Evolutionary conservation across 2,329 filamentous ascomycete species (phyloP).

Genomic region (Stromatinia cepivora): DNA sequence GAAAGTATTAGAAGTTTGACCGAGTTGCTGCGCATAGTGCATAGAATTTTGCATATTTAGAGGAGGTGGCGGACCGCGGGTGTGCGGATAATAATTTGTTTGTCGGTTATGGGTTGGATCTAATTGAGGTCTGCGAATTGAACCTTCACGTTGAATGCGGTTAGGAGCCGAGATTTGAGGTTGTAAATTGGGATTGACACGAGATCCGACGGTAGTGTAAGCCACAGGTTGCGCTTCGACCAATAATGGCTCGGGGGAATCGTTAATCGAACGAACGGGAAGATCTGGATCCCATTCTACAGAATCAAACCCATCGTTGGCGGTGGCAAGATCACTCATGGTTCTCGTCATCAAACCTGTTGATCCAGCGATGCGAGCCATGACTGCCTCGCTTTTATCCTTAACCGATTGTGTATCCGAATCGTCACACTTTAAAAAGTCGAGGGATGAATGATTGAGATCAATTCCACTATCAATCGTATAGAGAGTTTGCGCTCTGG

Average conservation of each 20-base stretch:
- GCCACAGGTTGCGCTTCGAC: constrained; percentile 37
- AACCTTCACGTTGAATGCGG: constrained; percentile 42
- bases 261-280: constrained; percentile 29
- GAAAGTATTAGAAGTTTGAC: constrained; percentile 25
- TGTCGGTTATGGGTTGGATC: constrained; percentile 31
- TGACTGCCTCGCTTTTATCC: constrained; percentile 21
- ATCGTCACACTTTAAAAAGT: constrained; percentile 12
- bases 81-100: constrained; percentile 30
- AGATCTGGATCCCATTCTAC: constrained; percentile 40
- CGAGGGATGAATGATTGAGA: constrained; percentile 3
- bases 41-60: constrained; percentile 38
- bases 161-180: constrained; percentile 40
- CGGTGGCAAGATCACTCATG: neutral
- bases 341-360: neutral
- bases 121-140: constrained; percentile 36
- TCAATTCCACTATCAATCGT: constrained; percentile 14
- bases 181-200: constrained; percentile 38
- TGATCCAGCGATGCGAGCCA: constrained; percentile 20
- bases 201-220: constrained; percentile 42
- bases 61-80: constrained; percentile 32
- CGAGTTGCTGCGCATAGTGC: constrained; percentile 39
- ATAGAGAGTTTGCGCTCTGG: neutral
- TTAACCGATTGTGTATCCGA: constrained; percentile 24
- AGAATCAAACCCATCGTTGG: constrained; percentile 38
- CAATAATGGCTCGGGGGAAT: constrained; percentile 38